phyloP scores from a whole-genome alignment of 2,329 filamentous ascomycete species.

The Penicillium palitans region DNA sequence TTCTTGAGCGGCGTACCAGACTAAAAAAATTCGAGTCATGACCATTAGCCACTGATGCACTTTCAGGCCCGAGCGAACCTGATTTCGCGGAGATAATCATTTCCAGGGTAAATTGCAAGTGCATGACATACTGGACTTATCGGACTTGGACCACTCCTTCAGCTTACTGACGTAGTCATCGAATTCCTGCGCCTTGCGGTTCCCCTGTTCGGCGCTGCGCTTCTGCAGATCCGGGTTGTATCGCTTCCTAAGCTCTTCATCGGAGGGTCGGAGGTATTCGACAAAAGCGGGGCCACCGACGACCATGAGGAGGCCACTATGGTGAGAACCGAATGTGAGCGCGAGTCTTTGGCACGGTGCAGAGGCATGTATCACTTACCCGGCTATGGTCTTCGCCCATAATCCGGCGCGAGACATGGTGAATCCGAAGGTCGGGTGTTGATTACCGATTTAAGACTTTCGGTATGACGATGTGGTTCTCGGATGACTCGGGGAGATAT shows the following conservation, averaged over 20 bases:
- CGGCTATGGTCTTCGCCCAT: slow-evolving; percentile 68
- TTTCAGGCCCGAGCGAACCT: not conserved
- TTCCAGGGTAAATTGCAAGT: too few relatives aligned
- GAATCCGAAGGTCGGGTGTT: not conserved
- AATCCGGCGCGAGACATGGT: slow-evolving; percentile 47
- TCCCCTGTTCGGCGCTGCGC: slow-evolving; percentile 75
- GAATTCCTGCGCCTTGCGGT: slow-evolving; percentile 78
- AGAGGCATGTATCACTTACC: slow-evolving; percentile 53
- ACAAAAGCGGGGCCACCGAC: slow-evolving; percentile 85
- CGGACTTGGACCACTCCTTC: slow-evolving; percentile 86
- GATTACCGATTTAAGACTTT: not conserved
- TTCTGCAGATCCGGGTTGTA: slow-evolving; percentile 96
- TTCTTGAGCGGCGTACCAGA: slow-evolving; percentile 44
- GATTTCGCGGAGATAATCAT: not conserved
- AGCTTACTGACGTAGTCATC: slow-evolving; percentile 80
- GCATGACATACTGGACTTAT: slow-evolving; percentile 74
- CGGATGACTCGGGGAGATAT: slow-evolving; percentile 4
- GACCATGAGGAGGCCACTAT: slow-evolving; percentile 68
- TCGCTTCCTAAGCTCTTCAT: slow-evolving; percentile 84
- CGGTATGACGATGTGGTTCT: not conserved
- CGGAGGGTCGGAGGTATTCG: slow-evolving; percentile 69
- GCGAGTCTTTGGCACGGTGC: slow-evolving; percentile 9
- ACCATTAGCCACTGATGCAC: slow-evolving; percentile 5
- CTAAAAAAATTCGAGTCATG: slow-evolving; percentile 24
- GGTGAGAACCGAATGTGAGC: slow-evolving; percentile 5